A percentile compares a stretch with the other conserved stretches of the same genome.
phyloP scores from a whole-genome alignment of 1,284 basidiomycete genomes.

The Rhodotorula mucilaginosa region DNA sequence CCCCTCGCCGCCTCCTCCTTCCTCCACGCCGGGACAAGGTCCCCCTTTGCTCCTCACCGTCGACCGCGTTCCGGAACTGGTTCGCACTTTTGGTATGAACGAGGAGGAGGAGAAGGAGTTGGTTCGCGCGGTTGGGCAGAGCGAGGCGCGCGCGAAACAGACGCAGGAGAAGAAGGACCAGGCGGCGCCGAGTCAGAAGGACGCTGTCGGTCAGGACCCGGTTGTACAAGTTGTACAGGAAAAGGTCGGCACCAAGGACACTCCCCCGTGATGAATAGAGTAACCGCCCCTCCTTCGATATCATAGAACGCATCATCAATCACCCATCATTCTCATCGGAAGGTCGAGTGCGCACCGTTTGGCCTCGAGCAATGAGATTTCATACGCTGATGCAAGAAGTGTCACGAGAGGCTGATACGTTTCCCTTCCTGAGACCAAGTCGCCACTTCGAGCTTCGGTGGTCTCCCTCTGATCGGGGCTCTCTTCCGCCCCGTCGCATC shows the following conservation, averaged over 20 bases:
- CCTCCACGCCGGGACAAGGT: background rate
- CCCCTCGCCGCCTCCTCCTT: background rate
- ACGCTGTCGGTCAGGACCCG: background rate
- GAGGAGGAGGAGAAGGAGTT: conserved; percentile 51
- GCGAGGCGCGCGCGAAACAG: conserved; percentile 45
- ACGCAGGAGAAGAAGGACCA: background rate
- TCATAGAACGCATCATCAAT: too few species aligned
- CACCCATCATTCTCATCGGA: too few species aligned
- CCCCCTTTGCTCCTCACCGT: conserved; percentile 27
- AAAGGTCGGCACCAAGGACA: background rate
- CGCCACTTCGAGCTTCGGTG: too few species aligned
- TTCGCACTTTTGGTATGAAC: conserved; percentile 47
- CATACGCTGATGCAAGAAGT: too few species aligned
- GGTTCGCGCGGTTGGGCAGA: conserved; percentile 52
- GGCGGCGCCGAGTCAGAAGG: background rate
- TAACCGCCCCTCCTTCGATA: too few species aligned
- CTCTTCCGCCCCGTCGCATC: too few species aligned
- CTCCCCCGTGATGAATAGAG: too few species aligned
- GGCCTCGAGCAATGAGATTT: too few species aligned
- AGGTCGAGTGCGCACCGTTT: too few species aligned
- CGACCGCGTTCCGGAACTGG: conserved; percentile 47
- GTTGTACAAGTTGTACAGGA: background rate
- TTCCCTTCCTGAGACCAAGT: too few species aligned
- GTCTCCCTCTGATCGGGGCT: too few species aligned
- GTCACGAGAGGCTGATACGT: too few species aligned